phyloP scores from a whole-genome alignment of 1,284 basidiomycete species.

The Heterobasidion parviporum region DNA sequence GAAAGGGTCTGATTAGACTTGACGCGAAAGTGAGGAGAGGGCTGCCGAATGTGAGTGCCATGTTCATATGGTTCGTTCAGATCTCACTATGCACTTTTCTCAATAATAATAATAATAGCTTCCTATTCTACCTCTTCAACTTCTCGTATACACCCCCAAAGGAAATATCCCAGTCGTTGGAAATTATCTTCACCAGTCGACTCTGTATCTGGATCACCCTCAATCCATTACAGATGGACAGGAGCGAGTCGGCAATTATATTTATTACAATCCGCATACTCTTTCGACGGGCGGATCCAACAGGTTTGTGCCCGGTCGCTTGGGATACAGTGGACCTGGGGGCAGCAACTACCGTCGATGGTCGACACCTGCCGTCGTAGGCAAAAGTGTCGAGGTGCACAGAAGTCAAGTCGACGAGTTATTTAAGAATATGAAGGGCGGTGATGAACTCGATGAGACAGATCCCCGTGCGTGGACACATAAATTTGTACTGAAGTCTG shows the following conservation, averaged over 20 bases:
- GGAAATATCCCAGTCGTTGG: conserved; percentile 82
- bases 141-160: conserved; percentile 89
- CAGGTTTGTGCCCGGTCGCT: conserved; percentile 30
- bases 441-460: conserved; percentile 81
- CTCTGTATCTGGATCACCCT: conserved; percentile 79
- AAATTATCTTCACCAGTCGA: conserved; percentile 59
- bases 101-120: conserved; percentile 34
- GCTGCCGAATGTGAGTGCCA: conserved; percentile 47
- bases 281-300: conserved; percentile 65
- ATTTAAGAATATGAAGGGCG: conserved; percentile 82
- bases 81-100: conserved; percentile 1
- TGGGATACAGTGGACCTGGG: conserved; percentile 31
- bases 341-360: conserved; percentile 40
- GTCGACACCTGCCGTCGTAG: conserved; percentile 51
- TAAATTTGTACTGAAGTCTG: background rate
- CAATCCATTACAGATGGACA: conserved; percentile 15
- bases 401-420: conserved; percentile 90
- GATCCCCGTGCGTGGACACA: conserved; percentile 58
- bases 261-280: conserved; percentile 87
- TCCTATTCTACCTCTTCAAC: conserved; percentile 73
- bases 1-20: conserved; percentile 74
- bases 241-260: conserved; percentile 44
- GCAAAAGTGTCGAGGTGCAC: conserved; percentile 86
- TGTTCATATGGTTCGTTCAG: conserved; percentile 2
- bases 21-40: conserved; percentile 74